Base-by-base conservation (phyloP, 345 rosid genomes). In the Populus tremula region DNA sequence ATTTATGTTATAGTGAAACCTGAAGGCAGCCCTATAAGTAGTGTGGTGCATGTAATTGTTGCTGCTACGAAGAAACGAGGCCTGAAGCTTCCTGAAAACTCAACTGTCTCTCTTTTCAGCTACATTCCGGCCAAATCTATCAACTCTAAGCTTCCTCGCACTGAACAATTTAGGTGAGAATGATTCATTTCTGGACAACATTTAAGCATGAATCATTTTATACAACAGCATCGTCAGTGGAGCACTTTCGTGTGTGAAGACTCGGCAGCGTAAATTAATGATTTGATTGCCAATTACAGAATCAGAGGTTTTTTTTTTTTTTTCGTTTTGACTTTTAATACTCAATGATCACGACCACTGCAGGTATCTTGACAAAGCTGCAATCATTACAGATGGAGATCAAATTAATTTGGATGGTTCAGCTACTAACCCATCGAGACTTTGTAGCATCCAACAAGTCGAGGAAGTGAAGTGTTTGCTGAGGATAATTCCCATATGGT, bases 371-470 rank as follows among this genome's bases (percentile, higher is more conserved):
- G 93, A 91, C 83, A 91, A 87, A 81, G 90, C 95, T 8, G 92
- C 91, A 35, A 85, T 90, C 53, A 70, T 83, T 23, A 84, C 89
- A 7, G 75, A 63, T 4, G 76, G 82, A 1, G 91, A 87, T 73
- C 61, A 81, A 71, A 54, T 90, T 75, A 82, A 87, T 35, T n/a
- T 38, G 7, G 88, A 91, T 12, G 93, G 92, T 0, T 85, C 91
- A 2, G 77, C 92, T 2, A 50, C 53, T 0, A 67, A 88, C 53
- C 90, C 92, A n/a, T 91, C 92, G 93, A 86, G 67, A 29, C 89
- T 91, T 0, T 91, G 93, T 50, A 87, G 93, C 84, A 43, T 87
- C 75, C 93, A 91, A 43, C 93, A 91, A 84, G 89, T 88, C 29
- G 93, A 91, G 71, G 92, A 91, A 85, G 87, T 80, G 77, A 91